Evolutionary conservation across 2,329 filamentous ascomycete genomes (phyloP).

Genomic region (Penicillium sp.): DNA sequence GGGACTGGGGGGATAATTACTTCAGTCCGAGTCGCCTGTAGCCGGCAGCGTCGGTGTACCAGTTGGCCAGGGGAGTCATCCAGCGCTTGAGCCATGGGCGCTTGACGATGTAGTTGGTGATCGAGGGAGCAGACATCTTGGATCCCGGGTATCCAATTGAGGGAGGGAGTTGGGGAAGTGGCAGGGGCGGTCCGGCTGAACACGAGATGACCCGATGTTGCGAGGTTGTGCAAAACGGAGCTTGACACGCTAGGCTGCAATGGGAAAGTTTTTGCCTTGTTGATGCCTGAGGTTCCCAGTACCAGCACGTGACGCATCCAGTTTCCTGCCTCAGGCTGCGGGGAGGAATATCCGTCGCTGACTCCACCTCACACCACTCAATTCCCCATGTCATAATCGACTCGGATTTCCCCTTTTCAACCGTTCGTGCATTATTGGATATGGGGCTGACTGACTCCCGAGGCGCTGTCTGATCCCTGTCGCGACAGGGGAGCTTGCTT

Average conservation of each 20-base stretch:
- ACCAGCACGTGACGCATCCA: neutral
- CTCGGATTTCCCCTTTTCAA: constrained; percentile 7
- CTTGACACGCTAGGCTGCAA: constrained; percentile 32
- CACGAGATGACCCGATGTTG: constrained; percentile 38
- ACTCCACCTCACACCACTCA: constrained; percentile 29
- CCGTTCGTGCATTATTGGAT: constrained; percentile 10
- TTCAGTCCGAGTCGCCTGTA: constrained; percentile 90
- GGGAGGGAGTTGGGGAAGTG: constrained; percentile 28
- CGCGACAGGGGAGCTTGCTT: constrained; percentile 29
- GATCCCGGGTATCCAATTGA: constrained; percentile 32
- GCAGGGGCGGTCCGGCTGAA: constrained; percentile 34
- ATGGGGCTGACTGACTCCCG: constrained; percentile 27
- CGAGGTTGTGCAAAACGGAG: constrained; percentile 43
- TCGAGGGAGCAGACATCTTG: constrained; percentile 68
- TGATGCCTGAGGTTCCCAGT: constrained; percentile 16
- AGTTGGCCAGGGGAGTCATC: constrained; percentile 77
- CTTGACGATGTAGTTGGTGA: constrained; percentile 74
- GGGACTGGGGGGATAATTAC: constrained; percentile 52
- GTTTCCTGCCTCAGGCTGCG: constrained; percentile 25
- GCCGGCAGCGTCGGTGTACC: constrained; percentile 85
- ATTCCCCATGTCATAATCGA: constrained; percentile 20
- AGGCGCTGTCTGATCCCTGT: constrained; percentile 22
- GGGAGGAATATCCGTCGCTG: constrained; percentile 16
- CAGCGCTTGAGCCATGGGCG: constrained; percentile 80
- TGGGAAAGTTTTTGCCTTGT: too few relatives aligned